Conservation (phyloP, 2,329 filamentous ascomycete species). For the Fusarium temperatum region DNA sequence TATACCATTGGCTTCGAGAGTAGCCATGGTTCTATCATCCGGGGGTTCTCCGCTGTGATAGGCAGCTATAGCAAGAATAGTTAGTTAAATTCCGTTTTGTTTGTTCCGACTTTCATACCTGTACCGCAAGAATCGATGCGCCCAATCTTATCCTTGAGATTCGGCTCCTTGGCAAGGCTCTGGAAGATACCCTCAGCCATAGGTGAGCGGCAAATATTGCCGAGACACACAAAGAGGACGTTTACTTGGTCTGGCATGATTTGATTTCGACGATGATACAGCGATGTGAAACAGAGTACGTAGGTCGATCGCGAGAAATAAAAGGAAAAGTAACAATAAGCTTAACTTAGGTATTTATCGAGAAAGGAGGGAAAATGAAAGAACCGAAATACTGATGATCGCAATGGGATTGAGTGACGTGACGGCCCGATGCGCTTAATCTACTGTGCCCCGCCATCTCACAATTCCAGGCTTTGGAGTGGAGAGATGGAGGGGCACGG, state of each 20-base stretch:
- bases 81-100: slow-evolving; percentile 4
- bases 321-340: not conserved
- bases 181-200: slow-evolving; percentile 97
- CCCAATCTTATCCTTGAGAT: slow-evolving; percentile 67
- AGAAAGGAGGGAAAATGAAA: slow-evolving; percentile 14
- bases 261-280: slow-evolving; percentile 35
- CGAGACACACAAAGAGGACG: slow-evolving; percentile 94
- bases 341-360: not conserved
- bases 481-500: slow-evolving; percentile 35
- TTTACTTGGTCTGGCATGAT: slow-evolving; percentile 62
- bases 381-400: slow-evolving; percentile 34
- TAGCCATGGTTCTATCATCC: slow-evolving; percentile 84
- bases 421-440: slow-evolving; percentile 39
- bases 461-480: slow-evolving; percentile 31
- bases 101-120: slow-evolving; percentile 49
- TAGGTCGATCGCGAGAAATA: not conserved
- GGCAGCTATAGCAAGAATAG: slow-evolving; percentile 60
- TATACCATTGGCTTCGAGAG: slow-evolving; percentile 78
- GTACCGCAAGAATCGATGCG: slow-evolving; percentile 91
- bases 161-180: slow-evolving; percentile 69
- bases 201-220: slow-evolving; percentile 93
- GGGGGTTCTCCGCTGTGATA: slow-evolving; percentile 84
- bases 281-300: not conserved
- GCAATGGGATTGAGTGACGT: slow-evolving; percentile 36
- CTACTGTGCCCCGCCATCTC: slow-evolving; percentile 40